Evolutionary conservation across 2,329 filamentous ascomycete species (phyloP), one percentile per base, ranked within the genome.

Genomic region (Ceratocystis diversiconidia): DNA sequence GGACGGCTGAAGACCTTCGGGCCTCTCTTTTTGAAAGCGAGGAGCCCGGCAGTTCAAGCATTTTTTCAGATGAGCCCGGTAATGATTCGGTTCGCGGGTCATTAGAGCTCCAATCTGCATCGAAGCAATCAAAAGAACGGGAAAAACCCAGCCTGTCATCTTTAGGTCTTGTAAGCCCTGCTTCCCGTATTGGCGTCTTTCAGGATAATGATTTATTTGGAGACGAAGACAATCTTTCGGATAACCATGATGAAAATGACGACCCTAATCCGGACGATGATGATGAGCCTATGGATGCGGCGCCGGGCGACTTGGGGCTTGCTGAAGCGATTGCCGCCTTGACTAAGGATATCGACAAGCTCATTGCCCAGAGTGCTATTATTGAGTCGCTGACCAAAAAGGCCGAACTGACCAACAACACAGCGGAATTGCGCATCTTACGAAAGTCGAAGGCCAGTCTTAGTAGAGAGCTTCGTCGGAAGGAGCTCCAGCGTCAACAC

Each of bases 341-440:
- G n/a, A 90, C 88, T 0, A 85, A 87, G 62, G 92, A 97, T 69
- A 96, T 99, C 68, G 91, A 96, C 71, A 89, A 91, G 69, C 80
- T 99, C 19, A 82, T 83, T 8, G 85, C 91, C 2, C 94, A 99
- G 75, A 90, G 96, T 70, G 87, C 88, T 1, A 89, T 99, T 19
- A 85, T 99, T 19, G 90, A 96, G 71, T 95, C 92, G 1, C 77
- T 99, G 66, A 94, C 90, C 2, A 85, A 89, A 66, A 99, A 99
- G 75, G 94, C 95, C 0, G 94, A 99, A 73, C 78, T 99, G 63
- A 99, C 94, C 1, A 99, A 99, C 73, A 99, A 99, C 72, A 91
- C 88, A 15, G 90, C 92, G 1, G 94, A 99, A 74, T 75, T 99
- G 63, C 84, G 94, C 43, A 97, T 99, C 68, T 75, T 99, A 62